These are phyloP conservation scores for Penicillium steckii DNA, from an alignment of 495 filamentous ascomycete genomes.

Conservation along the genomic window DNA sequence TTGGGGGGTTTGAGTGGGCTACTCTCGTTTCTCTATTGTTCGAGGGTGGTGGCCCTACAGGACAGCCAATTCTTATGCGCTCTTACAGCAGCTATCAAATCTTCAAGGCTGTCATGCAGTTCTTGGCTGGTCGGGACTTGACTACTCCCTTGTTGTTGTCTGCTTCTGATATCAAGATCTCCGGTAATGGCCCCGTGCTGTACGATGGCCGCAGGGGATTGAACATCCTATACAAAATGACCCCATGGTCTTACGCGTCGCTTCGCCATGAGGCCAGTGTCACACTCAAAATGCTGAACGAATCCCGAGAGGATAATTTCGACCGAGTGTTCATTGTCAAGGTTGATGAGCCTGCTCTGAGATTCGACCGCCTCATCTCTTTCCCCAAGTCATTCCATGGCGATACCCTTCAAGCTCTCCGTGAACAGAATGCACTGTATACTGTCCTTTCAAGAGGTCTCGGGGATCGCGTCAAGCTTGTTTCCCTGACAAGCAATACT, in stretches of 20 bases:
- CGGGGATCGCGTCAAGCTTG: constrained; percentile 66
- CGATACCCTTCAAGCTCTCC: constrained; percentile 32
- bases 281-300: constrained; percentile 70
- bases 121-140: constrained; percentile 70
- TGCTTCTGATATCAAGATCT: constrained; percentile 29
- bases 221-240: constrained; percentile 93
- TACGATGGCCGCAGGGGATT: constrained; percentile 68
- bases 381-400: constrained; percentile 29
- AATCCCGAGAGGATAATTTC: constrained; percentile 76
- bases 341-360: constrained; percentile 61
- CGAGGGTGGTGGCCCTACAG: constrained; percentile 68
- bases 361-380: constrained; percentile 63
- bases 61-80: constrained; percentile 65
- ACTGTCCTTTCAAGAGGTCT: constrained; percentile 65
- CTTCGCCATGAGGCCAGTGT: constrained; percentile 68
- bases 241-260: constrained; percentile 72
- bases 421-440: constrained; percentile 47
- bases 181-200: constrained; percentile 41
- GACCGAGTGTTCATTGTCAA: constrained; percentile 77
- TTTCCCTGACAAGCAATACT: constrained; percentile 53
- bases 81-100: constrained; percentile 90
- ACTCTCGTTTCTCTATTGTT: constrained; percentile 75
- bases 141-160: constrained; percentile 60
- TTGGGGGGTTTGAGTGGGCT: constrained; percentile 92
- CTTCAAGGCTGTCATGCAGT: constrained; percentile 89